A percentile compares a stretch with the other conserved stretches of the same genome.
Evolutionary conservation across 139 green algal species (phyloP).

Genomic region (Bryopsis sp.): DNA sequence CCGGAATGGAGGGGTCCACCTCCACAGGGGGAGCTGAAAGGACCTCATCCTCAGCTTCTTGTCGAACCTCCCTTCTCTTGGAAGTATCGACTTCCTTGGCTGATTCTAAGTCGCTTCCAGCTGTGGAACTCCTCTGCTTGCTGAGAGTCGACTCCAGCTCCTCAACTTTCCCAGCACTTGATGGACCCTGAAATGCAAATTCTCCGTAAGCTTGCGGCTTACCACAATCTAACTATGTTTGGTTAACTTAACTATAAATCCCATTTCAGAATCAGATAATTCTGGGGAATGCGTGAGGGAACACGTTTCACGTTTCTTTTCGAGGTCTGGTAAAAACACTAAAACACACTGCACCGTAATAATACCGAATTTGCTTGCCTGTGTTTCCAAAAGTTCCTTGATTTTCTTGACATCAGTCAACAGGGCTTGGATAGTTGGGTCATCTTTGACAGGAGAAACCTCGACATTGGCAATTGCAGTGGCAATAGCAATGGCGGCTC

Average conservation of each 20-base stretch:
- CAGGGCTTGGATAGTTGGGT: neutral
- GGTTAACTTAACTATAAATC: too few species aligned
- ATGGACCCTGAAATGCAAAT: too few species aligned
- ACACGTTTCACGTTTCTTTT: too few species aligned
- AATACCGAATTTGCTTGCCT: too few species aligned
- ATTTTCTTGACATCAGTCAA: neutral
- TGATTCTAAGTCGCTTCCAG: neutral
- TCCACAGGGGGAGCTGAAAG: too few species aligned
- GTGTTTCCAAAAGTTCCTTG: neutral
- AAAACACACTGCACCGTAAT: too few species aligned
- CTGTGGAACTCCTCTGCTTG: neutral
- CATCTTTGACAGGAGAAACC: constrained; percentile 1
- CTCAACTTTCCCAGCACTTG: neutral
- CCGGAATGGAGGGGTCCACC: too few species aligned
- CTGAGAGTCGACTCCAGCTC: neutral
- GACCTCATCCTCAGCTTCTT: neutral
- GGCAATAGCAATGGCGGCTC: neutral
- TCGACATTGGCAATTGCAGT: neutral
- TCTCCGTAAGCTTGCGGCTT: too few species aligned
- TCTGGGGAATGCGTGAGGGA: too few species aligned
- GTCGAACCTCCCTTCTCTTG: neutral
- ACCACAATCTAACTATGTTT: too few species aligned
- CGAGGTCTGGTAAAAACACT: too few species aligned
- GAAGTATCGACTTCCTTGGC: neutral
- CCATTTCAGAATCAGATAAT: too few species aligned